Base-by-base conservation (phyloP, 345 rosid genomes). In the Melastoma malabathricum region DNA sequence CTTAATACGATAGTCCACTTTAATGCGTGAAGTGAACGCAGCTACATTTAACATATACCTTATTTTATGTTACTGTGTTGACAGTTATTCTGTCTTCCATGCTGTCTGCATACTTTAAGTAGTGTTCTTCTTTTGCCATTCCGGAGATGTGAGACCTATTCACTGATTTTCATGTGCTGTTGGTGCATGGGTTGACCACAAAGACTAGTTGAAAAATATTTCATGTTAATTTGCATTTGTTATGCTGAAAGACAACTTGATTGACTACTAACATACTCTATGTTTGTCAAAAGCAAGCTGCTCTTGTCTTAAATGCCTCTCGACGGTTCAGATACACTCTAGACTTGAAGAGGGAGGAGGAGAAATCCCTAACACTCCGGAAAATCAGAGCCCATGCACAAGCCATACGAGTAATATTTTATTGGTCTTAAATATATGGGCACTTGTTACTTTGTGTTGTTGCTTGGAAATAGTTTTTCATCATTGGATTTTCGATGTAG, bases 311-410 rank as follows among this genome's bases (percentile, higher is more conserved):
- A 25, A 92, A 92, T 72, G 99, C 99, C 58, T 92, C 97, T 53
- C 88, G 99, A 47, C 81, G 99, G 7, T 92, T 92, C 48, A 79
- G 99, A 34, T 92, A 92, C 68, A 92, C 99, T 31, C 69, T 92
- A 64, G 95, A 92, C 70, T 73, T 92, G 70, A 92, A 78, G 54
- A 84, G 75, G 73, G 89, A 81, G 64, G 95, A 83, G 56, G 97
- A 92, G 59, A 83, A 73, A 70, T 75, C 59, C 27, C 65, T 68
- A 59, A 64, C 78, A 44, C 67, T 76, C 54, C 53, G 86, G 68
- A 87, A 76, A 79, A 82, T 92, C 57, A 81, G 94, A 65, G 84
- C 90, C 18, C 93, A 92, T 75, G 97, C 89, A 5, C 94, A 88
- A 75, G 99, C 88, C 13, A 69, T 93, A 47, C 71, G 89, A 56